Conservation (phyloP, 306 rosid species). For the Argentina anserina region DNA sequence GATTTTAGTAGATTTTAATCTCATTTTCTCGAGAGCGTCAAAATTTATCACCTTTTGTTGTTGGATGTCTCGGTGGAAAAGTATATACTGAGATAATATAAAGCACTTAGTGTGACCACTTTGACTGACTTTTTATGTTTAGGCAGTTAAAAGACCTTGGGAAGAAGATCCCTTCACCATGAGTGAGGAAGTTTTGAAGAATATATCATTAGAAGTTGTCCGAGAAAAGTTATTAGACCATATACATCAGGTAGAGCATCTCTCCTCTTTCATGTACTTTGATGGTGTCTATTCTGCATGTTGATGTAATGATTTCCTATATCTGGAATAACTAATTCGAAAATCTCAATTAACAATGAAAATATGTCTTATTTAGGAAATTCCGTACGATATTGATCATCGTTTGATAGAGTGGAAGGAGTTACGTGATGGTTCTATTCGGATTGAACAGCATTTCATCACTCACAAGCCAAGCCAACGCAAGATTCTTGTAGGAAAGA, state of each 20-base stretch:
- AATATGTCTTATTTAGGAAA: slow-evolving; percentile 54
- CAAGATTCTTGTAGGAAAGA: slow-evolving; percentile 90
- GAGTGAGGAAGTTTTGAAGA: slow-evolving; percentile 92
- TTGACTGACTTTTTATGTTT: slow-evolving; percentile 33
- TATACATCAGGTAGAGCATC: slow-evolving; percentile 74
- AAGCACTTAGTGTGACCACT: background rate
- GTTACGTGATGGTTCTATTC: slow-evolving; percentile 81
- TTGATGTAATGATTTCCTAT: background rate
- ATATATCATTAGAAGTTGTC: slow-evolving; percentile 84
- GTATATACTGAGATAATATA: background rate
- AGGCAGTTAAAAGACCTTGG: slow-evolving; percentile 95
- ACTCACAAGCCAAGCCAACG: slow-evolving; percentile 76
- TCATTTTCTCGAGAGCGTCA: background rate
- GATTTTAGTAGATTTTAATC: background rate
- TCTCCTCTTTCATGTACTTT: slow-evolving; percentile 1
- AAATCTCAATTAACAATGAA: slow-evolving; percentile 23
- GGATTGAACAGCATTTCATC: slow-evolving; percentile 87
- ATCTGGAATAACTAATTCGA: slow-evolving; percentile 7
- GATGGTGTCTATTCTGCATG: slow-evolving; percentile 5
- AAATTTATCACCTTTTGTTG: background rate
- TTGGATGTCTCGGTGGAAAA: background rate
- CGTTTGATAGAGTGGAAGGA: slow-evolving; percentile 90
- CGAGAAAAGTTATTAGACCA: slow-evolving; percentile 94
- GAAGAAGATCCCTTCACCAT: slow-evolving; percentile 79
- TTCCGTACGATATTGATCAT: slow-evolving; percentile 81